Base-by-base conservation (phyloP, 345 rosid genomes). In the Adansonia digitata region DNA sequence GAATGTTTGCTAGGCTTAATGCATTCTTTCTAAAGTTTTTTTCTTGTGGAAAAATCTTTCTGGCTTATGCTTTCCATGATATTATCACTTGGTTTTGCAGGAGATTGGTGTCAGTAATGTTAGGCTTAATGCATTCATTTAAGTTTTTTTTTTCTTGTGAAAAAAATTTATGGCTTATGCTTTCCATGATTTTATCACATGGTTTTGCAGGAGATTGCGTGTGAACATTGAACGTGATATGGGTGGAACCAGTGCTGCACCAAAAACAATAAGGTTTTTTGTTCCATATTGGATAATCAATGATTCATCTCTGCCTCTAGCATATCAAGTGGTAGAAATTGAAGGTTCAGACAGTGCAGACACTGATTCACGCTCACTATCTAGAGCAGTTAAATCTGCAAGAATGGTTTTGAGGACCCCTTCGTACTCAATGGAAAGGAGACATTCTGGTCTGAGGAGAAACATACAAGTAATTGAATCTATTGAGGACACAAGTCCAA, bases 241-340 rank as follows among this genome's bases (percentile, higher is more conserved):
- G 81, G 99, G 98, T 76, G 98, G 89, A 79, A 91, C 91, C 69
- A 81, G 79, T 74, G 88, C 91, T 29, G 98, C 97, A 57, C 97
- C 96, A 22, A 95, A 91, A 80, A 86, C 90, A n/a, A 84, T 93
- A 74, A 88, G 94, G 82, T 88, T 93, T 69, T 95, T 91, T 79
- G 94, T 93, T 69, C 99, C 99, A 56, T 95, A 93, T 84, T 95
- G 99, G 99, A 93, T 95, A 71, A 80, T 84, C 69, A 95, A 95
- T 78, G 88, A 88, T 83, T 89, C 98, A 22, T 86, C 83, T 81
- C 69, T 95, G 73, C 87, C 91, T 79, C 81, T 95, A 71, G 90
- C 87, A 56, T 95, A 95, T 83, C 89, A 86, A 80, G 82, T 91
- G 73, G 98, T 95, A 81, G 99, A 92, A 83, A 85, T 93, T 79